Percentiles rank a stretch among this genome's conserved stretches.
Conservation (phyloP, 768 basidiomycete species). For the Macrolepiota fuliginosa region DNA sequence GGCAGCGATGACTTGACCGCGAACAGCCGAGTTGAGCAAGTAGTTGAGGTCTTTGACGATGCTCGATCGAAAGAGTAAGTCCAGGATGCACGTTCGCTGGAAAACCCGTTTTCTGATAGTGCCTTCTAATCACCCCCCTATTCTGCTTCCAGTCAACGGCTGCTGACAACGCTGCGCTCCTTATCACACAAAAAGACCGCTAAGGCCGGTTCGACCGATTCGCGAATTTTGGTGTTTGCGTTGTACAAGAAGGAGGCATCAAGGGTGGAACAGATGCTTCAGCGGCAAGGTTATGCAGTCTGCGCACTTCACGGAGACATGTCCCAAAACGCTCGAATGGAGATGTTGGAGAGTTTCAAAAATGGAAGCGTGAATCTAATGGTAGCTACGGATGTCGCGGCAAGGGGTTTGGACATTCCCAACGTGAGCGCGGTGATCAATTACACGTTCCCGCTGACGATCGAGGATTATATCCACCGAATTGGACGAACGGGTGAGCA, state of each 20-base stretch:
- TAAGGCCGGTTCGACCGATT: constrained; percentile 45
- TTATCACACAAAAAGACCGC: constrained; percentile 63
- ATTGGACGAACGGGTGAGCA: constrained; percentile 81
- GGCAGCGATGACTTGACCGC: constrained; percentile 95
- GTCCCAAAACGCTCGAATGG: constrained; percentile 80
- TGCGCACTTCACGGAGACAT: constrained; percentile 90
- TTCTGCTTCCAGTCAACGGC: constrained; percentile 46
- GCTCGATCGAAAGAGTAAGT: constrained; percentile 82
- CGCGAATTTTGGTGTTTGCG: constrained; percentile 87
- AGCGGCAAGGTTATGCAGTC: constrained; percentile 71
- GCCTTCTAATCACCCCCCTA: background rate
- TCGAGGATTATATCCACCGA: constrained; percentile 91
- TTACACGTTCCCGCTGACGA: constrained; percentile 96
- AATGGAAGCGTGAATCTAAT: constrained; percentile 75
- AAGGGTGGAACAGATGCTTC: constrained; percentile 80
- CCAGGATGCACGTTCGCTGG: background rate
- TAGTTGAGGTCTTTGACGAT: constrained; percentile 90
- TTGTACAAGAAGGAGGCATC: constrained; percentile 97
- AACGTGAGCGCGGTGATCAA: constrained; percentile 93
- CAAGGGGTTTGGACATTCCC: constrained; percentile 95
- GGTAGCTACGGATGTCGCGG: constrained; percentile 97
- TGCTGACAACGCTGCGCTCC: constrained; percentile 52
- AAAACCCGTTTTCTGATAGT: background rate
- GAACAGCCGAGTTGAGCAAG: constrained; percentile 91
- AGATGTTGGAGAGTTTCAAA: constrained; percentile 84